phyloP scores from a whole-genome alignment of 257 asterid genomes.

The Parsonsia alboflavescens region DNA sequence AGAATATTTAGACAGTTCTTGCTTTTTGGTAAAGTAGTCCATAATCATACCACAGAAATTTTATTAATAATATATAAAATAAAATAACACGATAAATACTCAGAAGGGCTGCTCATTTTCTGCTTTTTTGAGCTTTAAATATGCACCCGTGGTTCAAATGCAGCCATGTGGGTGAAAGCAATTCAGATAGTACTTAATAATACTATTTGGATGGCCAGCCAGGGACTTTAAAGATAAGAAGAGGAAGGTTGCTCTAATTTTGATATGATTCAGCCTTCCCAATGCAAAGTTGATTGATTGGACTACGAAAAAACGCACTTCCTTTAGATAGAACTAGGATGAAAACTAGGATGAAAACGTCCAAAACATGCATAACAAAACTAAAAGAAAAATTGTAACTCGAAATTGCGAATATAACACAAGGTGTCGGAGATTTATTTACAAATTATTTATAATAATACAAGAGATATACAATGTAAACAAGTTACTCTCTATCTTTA shows the following conservation, averaged over 20 bases:
- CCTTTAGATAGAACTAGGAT: too few relatives aligned
- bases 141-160: constrained; percentile 32
- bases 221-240: constrained; percentile 22
- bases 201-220: constrained; percentile 18
- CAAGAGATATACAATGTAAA: too few relatives aligned
- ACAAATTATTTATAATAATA: too few relatives aligned
- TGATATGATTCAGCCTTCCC: constrained; percentile 46
- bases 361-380: too few relatives aligned
- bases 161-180: constrained; percentile 42
- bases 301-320: too few relatives aligned
- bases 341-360: too few relatives aligned
- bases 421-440: too few relatives aligned
- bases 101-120: constrained; percentile 31
- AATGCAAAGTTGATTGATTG: constrained; percentile 40
- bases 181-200: neutral
- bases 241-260: constrained; percentile 41
- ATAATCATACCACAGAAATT: constrained; percentile 17
- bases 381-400: too few relatives aligned
- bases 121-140: constrained; percentile 38
- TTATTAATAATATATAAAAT: constrained; percentile 8
- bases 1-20: neutral
- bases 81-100: constrained; percentile 43
- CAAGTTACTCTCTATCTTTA: too few relatives aligned
- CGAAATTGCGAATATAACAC: too few relatives aligned
- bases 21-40: constrained; percentile 26